phyloP scores from a whole-genome alignment of 192 early-diverging fungal genomes.

The Coemansia sp. region DNA sequence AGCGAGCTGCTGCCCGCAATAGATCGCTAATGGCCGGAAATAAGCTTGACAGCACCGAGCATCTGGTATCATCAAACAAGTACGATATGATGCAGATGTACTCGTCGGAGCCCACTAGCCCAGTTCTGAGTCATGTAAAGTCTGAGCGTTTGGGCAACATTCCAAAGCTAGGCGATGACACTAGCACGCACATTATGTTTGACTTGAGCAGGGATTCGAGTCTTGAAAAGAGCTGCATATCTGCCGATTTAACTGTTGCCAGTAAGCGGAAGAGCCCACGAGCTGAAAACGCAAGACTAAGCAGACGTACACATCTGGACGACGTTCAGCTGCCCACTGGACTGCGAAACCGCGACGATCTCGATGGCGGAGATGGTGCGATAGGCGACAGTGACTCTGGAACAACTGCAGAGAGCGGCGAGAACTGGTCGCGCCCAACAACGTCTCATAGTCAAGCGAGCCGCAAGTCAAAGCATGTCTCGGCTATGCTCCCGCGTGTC shows the following conservation, averaged over 20 bases:
- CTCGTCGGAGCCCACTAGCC: constrained; percentile 1
- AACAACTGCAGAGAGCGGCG: not conserved
- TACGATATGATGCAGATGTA: constrained; percentile 7
- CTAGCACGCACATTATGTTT: constrained; percentile 28
- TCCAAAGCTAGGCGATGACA: constrained; percentile 12
- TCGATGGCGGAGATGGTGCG: not conserved
- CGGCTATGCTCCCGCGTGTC: constrained; percentile 42
- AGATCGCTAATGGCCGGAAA: not conserved
- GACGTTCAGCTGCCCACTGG: constrained; percentile 37
- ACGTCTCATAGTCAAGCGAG: constrained; percentile 26
- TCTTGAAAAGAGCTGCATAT: constrained; percentile 16
- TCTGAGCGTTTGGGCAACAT: constrained; percentile 11
- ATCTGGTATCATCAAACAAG: constrained; percentile 6
- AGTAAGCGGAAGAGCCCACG: not conserved
- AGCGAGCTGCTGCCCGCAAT: not conserved
- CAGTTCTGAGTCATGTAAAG: constrained; percentile 6
- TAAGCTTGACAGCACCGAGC: not conserved
- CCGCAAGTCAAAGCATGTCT: constrained; percentile 32
- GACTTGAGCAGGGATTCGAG: constrained; percentile 31
- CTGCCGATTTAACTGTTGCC: not conserved
- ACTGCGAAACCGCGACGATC: constrained; percentile 34
- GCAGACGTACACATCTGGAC: constrained; percentile 37
- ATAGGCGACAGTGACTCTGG: constrained; percentile 2
- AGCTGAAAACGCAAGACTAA: constrained; percentile 6
- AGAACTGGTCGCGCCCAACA: constrained; percentile 38